Evolutionary conservation across 148 eudicot species (phyloP).

Genomic region (Euryodendron excelsum): DNA sequence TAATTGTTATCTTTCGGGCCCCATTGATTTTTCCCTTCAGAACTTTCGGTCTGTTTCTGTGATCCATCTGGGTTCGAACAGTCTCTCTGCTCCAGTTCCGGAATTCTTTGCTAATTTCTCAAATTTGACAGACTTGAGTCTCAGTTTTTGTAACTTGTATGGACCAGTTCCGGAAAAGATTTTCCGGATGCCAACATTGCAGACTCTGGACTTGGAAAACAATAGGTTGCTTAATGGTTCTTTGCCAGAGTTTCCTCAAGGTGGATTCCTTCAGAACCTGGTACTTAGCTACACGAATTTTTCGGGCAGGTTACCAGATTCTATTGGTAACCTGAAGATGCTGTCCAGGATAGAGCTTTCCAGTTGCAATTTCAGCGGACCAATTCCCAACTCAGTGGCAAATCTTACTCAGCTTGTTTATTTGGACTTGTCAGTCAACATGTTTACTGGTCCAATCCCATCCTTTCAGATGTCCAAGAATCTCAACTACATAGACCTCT

Average conservation of each 20-base stretch:
- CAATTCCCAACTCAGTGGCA: conserved; percentile 32
- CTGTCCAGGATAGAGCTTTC: conserved; percentile 30
- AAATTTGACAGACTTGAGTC: conserved; percentile 10
- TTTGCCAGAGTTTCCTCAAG: conserved; percentile 16
- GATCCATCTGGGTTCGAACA: conserved; percentile 7
- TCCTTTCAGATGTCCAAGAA: conserved; percentile 30
- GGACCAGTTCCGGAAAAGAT: conserved; percentile 15
- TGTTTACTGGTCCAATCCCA: conserved; percentile 31
- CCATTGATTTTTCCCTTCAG: conserved; percentile 7
- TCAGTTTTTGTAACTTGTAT: neutral
- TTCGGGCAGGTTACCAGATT: conserved; percentile 28
- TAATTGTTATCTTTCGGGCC: conserved; percentile 15
- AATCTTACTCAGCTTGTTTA: conserved; percentile 30
- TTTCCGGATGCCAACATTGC: conserved; percentile 5
- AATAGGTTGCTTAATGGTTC: conserved; percentile 21
- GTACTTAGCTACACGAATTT: conserved; percentile 27
- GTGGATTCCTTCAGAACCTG: conserved; percentile 19
- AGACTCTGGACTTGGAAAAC: conserved; percentile 11
- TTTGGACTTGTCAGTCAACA: conserved; percentile 31
- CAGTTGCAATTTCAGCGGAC: conserved; percentile 34
- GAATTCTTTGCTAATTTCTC: neutral
- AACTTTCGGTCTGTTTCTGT: conserved; percentile 5
- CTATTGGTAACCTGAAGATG: conserved; percentile 27
- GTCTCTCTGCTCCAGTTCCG: neutral
- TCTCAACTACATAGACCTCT: conserved; percentile 35